A percentile compares a stretch with the other conserved stretches of the same genome.
Evolutionary conservation across 2,329 filamentous ascomycete species (phyloP).

Genomic region (Fusarium xylarioides): DNA sequence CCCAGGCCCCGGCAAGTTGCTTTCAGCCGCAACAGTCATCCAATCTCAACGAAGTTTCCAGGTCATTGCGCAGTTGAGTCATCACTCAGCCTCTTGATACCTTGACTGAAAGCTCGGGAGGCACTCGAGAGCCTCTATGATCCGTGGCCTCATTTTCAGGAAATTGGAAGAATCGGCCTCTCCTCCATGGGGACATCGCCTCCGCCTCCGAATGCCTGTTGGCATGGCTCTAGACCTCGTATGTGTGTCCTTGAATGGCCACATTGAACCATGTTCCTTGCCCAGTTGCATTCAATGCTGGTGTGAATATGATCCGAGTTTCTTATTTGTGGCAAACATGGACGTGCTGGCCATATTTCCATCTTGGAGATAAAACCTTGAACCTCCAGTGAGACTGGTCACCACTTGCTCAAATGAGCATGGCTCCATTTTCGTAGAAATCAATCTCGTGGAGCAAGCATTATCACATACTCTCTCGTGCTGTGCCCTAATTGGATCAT

Average conservation of each 20-base stretch:
- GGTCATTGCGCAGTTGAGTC: neutral
- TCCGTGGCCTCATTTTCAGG: neutral
- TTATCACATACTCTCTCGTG: constrained; percentile 93
- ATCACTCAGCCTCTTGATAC: neutral
- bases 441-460: constrained; percentile 70
- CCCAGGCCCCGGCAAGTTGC: neutral
- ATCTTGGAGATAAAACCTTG: neutral
- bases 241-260: neutral
- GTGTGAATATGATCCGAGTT: neutral
- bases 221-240: neutral
- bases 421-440: neutral
- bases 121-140: neutral
- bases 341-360: neutral
- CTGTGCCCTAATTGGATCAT: constrained; percentile 88
- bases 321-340: neutral
- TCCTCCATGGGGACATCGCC: neutral
- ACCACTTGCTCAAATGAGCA: neutral
- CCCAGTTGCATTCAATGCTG: neutral
- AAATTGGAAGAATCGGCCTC: neutral
- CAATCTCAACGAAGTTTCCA: neutral
- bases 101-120: neutral
- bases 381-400: neutral
- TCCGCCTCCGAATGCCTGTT: neutral
- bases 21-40: neutral
- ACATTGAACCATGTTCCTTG: neutral